Evolutionary conservation across 192 early-diverging fungal genomes (phyloP).

Genomic region (Kickxella alabastrina): DNA sequence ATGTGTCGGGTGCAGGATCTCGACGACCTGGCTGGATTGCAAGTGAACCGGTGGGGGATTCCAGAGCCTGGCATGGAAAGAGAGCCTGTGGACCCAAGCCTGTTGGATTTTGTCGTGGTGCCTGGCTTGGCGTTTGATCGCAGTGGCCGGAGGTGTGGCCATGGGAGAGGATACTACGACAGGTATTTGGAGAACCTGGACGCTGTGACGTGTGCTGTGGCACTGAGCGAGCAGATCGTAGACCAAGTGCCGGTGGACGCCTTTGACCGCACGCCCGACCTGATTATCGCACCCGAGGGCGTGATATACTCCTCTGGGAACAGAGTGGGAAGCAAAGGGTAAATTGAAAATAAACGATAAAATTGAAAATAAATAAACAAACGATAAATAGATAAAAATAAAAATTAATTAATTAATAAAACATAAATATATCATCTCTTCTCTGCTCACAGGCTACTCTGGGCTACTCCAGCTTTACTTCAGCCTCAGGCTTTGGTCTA

Average conservation of each 20-base stretch:
- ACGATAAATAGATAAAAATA: not conserved
- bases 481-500: conserved; percentile 42
- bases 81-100: conserved; percentile 12
- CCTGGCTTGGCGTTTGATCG: conserved; percentile 45
- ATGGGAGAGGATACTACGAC: conserved; percentile 48
- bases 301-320: too few relatives aligned
- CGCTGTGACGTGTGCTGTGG: conserved; percentile 34
- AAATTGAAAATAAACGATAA: conserved; percentile 1
- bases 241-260: conserved; percentile 17
- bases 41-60: conserved; percentile 36
- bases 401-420: not conserved
- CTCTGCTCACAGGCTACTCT: too few relatives aligned
- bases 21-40: conserved; percentile 2
- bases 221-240: conserved; percentile 28
- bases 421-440: too few relatives aligned
- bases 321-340: not conserved
- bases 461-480: conserved; percentile 35
- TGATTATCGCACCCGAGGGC: conserved; percentile 25
- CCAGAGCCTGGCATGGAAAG: conserved; percentile 12
- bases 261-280: conserved; percentile 26
- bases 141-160: conserved; percentile 30
- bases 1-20: conserved; percentile 17
- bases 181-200: conserved; percentile 11
- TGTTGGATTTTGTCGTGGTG: conserved; percentile 38
- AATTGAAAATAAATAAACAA: not conserved